Evolutionary conservation across 2,329 filamentous ascomycete species (phyloP), one percentile per base, ranked within the genome.

Genomic region (Orbilia brochopaga): DNA sequence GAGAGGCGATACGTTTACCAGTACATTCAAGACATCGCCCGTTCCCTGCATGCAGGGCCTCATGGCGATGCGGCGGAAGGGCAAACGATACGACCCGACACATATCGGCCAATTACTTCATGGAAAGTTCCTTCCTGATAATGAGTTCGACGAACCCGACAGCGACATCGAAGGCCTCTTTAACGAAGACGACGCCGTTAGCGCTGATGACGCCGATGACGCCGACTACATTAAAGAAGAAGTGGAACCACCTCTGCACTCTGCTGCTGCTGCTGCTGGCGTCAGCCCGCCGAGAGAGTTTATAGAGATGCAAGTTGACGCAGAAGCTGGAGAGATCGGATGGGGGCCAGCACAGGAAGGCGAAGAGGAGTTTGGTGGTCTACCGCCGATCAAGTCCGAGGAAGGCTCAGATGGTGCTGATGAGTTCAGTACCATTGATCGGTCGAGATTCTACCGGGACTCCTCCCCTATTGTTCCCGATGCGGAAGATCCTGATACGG

Each of bases 71-170:
- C 77, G 78, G 69, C 77, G 77, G 66, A 80, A 79, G 51, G 81
- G 78, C 6, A 78, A 80, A 65, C 79, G 75, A 52, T 80, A 79
- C 59, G 78, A 78, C 10, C 80, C 79, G 73, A 83, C 82, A 0
- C 82, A 84, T 74, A 65, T 85, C 46, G 83, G 83, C 1, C 77
- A 76, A 35, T 75, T 82, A n/a, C 59, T 76, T n/a, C 69, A 75
- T 32, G 75, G 74, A 1, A 70, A 73, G 48, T 37, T 58, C 8
- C 37, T 76, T 17, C 35, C 19, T 8, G n/a, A 61, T 8, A 58
- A 75, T 37, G 74, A 76, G 11, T 70, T 76, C 23, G 65, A 74
- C 5, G 27, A 48, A 35, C 17, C 32, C 8, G 61, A 62, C 27
- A 56, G 51, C 21, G 61, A 66, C 7, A 32, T 66, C 1, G 69